Base-by-base conservation (phyloP, 2,329 filamentous ascomycete species). In the Ilyonectria sp. region DNA sequence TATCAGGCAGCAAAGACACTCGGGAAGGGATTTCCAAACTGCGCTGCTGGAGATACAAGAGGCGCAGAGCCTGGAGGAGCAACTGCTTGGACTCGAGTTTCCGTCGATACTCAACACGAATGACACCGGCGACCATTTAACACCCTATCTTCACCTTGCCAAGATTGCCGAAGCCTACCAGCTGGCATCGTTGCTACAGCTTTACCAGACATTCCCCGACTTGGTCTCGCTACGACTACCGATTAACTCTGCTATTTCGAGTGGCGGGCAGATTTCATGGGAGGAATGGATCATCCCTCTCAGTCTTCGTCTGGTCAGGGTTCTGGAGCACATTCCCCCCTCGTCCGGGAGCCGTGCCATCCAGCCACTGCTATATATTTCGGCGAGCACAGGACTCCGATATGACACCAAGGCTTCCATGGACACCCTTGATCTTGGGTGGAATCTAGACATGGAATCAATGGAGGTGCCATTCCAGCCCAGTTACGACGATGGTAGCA, bases 131-230 rank as follows among this genome's bases (percentile, higher is more conserved):
- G 79, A 82, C 54, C 60, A 73, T 19, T 64, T 65, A 4, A 76
- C 74, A 1, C 80, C 77, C 0, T 67, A 70, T 1, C 62, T 73
- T 2, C 80, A 83, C 50, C 78, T 83, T 0, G 74, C 76, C 1
- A 70, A 75, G 8, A 77, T 81, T 1, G 81, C 81, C n/a, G 82
- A 83, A 62, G 81, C 80, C 0, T 83, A 82, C 46, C 78, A 81
- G 29, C 71, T 83, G 6, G 76, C 79, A 1, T 79, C 82, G 0
- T 60, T 83, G 4, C 68, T 83, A 1, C 81, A 83, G 29, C 76
- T 83, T 0, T 83, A 83, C 70, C 78, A 82, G 66, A 82, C 82
- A 0, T 82, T 82, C 2, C 80, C 80, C 0, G 79, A 81, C 11
- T 70, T 82, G 1, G 79, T 80, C 2, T 73, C 78, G 0, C 50